These are phyloP conservation scores for Coemansia sp. DNA, from an alignment of 192 early-diverging fungal species.

Conservation along the genomic window DNA sequence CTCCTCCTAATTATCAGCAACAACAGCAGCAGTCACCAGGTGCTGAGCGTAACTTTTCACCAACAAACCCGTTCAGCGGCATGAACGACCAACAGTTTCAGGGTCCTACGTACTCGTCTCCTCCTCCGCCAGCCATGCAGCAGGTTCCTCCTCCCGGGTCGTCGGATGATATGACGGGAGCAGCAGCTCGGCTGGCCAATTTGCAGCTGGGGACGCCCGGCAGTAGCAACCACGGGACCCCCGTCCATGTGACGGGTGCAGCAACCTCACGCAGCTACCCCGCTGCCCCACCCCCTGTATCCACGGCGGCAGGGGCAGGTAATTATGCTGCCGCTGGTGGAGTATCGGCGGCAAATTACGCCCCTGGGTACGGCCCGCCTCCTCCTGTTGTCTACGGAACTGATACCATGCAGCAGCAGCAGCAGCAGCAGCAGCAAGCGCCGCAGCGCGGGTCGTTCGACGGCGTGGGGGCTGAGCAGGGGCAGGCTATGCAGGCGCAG, in stretches of 20 bases:
- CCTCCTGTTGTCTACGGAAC: constrained; percentile 2
- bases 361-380: constrained; percentile 50
- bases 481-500: not conserved
- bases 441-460: constrained; percentile 3
- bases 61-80: constrained; percentile 47
- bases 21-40: constrained; percentile 3
- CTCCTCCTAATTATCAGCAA: not conserved
- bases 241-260: constrained; percentile 6
- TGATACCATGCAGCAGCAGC: not conserved
- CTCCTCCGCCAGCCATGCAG: not conserved
- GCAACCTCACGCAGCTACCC: constrained; percentile 7
- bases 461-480: not conserved
- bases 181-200: constrained; percentile 40
- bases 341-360: constrained; percentile 21
- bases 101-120: not conserved
- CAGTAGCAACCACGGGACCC: constrained; percentile 10
- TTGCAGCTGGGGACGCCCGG: constrained; percentile 36
- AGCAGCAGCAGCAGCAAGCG: not conserved
- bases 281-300: not conserved
- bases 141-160: constrained; percentile 6
- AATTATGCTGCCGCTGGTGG: not conserved
- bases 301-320: too few species aligned
- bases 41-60: constrained; percentile 27
- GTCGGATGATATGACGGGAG: constrained; percentile 23
- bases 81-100: constrained; percentile 19